These are phyloP conservation scores for Saposhnikovia divaricata DNA, from an alignment of 129 eudicot species.

Conservation along the genomic window DNA sequence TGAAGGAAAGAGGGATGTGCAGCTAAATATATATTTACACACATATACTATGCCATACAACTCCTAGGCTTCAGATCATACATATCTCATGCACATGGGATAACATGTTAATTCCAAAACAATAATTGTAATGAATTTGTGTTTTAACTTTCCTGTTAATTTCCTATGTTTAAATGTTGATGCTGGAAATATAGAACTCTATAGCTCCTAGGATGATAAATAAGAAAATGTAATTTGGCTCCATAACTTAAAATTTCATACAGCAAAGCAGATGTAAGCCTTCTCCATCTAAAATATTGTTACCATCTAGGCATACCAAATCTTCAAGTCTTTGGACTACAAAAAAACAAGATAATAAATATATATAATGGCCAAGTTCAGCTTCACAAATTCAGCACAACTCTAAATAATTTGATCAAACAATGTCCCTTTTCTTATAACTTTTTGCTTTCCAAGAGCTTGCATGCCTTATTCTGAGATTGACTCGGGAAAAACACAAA, in stretches of 20 bases:
- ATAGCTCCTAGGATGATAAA: not conserved
- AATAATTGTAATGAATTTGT: conserved; percentile 17
- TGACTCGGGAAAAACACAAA: not conserved
- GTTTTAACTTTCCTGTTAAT: not conserved
- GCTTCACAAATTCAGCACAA: not conserved
- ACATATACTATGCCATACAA: conserved; percentile 1
- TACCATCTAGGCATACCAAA: not conserved
- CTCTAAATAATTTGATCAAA: not conserved
- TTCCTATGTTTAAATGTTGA: not conserved
- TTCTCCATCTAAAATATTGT: not conserved
- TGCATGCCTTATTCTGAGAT: not conserved
- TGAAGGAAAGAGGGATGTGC: conserved; percentile 84
- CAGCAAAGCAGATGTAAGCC: not conserved
- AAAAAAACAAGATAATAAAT: not conserved
- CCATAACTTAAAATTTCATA: not conserved
- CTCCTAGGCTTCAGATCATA: conserved; percentile 7
- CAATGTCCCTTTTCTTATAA: not conserved
- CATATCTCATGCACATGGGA: conserved; percentile 2
- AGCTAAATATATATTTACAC: conserved; percentile 7
- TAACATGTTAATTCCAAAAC: not conserved
- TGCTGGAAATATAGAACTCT: conserved; percentile 1
- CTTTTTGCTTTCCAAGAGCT: not conserved
- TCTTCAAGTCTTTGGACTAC: not conserved
- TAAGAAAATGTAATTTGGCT: conserved; percentile 10
- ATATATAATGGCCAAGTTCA: not conserved